Evolutionary conservation across 371 early-diverging fungal genomes (phyloP).

Genomic region (Blastocladiella emersonii): DNA sequence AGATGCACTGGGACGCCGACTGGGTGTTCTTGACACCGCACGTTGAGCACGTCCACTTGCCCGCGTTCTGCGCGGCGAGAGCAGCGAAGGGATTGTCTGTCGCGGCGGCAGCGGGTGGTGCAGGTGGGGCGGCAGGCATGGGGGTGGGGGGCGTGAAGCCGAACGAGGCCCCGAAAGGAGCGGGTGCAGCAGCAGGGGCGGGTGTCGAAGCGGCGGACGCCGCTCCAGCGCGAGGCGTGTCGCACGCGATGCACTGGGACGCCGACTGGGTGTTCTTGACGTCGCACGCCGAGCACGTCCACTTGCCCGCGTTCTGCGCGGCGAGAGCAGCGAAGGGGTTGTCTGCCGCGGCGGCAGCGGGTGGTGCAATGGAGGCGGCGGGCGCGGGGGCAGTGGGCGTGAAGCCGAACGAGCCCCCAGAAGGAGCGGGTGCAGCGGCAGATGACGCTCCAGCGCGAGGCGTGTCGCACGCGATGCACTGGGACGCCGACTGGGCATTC

Average conservation of each 20-base stretch:
- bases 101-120: neutral
- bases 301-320: conserved; percentile 6
- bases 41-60: neutral
- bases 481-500: neutral
- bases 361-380: neutral
- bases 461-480: conserved; percentile 1
- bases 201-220: neutral
- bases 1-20: neutral
- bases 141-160: too few species aligned
- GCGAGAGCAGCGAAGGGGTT: neutral
- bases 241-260: neutral
- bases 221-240: neutral
- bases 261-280: neutral
- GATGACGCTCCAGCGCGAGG: neutral
- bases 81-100: neutral
- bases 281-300: neutral
- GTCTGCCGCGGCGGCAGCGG: neutral
- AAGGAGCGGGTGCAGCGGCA: neutral
- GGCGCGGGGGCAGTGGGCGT: neutral
- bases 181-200: neutral
- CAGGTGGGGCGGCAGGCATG: neutral
- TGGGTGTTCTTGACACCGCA: conserved; percentile 1
- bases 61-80: neutral
- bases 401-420: neutral
- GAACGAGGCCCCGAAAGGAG: too few species aligned